Evolutionary conservation across 2,329 filamentous ascomycete species (phyloP).

Genomic region (Alternaria brassicicola): DNA sequence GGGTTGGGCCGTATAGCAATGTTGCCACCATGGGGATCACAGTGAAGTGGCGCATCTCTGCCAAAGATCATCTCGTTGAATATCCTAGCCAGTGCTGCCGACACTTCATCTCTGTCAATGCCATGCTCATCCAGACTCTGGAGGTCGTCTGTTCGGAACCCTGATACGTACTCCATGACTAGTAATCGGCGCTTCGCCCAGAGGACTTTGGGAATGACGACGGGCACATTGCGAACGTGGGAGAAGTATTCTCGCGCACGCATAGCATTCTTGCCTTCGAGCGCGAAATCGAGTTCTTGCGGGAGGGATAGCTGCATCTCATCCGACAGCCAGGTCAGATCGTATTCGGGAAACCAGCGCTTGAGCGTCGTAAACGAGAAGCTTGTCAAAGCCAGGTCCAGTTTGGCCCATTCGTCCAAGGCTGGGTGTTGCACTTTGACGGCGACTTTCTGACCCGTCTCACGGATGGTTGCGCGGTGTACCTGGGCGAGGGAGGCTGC

Average conservation of each 20-base stretch:
- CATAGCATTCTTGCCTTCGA: slow-evolving; percentile 83
- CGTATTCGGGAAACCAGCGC: slow-evolving; percentile 95
- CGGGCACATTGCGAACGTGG: slow-evolving; percentile 72
- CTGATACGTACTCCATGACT: slow-evolving; percentile 93
- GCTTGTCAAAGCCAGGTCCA: slow-evolving; percentile 84
- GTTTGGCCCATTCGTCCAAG: slow-evolving; percentile 84
- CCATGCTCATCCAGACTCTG: slow-evolving; percentile 81
- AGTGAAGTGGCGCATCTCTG: slow-evolving; percentile 84
- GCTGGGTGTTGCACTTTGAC: slow-evolving; percentile 96
- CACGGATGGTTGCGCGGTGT: slow-evolving; percentile 82
- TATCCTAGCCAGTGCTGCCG: slow-evolving; percentile 83
- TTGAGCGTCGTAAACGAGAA: slow-evolving; percentile 92
- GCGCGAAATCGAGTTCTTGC: slow-evolving; percentile 86
- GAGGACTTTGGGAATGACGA: slow-evolving; percentile 87
- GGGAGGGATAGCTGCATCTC: slow-evolving; percentile 93
- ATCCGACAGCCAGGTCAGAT: slow-evolving; percentile 90
- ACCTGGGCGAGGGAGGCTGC: slow-evolving; percentile 95
- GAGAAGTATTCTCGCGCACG: slow-evolving; percentile 82
- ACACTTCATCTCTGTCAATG: slow-evolving; percentile 95
- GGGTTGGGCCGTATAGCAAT: slow-evolving; percentile 85
- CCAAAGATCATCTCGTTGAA: slow-evolving; percentile 99
- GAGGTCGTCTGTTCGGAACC: slow-evolving; percentile 86
- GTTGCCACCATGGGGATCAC: slow-evolving; percentile 96
- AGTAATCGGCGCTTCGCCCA: slow-evolving; percentile 89
- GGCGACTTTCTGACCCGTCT: slow-evolving; percentile 83